phyloP scores from a whole-genome alignment of 1,139 yeast species.

The Suhomyces coccinellae region DNA sequence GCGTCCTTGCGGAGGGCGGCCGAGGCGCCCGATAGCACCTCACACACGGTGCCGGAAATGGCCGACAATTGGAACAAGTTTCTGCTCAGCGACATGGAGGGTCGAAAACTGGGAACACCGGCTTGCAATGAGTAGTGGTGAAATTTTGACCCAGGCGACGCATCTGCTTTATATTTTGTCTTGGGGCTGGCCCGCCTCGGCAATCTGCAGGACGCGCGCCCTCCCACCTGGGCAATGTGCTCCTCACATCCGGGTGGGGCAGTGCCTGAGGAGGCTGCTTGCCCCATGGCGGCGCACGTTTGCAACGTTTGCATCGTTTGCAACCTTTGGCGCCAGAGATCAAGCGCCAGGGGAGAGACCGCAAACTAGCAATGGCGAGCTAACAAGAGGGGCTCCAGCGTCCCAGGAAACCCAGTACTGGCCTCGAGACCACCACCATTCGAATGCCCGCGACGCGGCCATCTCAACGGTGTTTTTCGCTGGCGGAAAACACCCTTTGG shows the following conservation, averaged over 20 bases:
- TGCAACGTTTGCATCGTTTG: neutral
- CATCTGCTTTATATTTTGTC: conserved; percentile 3
- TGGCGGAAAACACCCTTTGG: neutral
- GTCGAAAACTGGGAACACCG: neutral
- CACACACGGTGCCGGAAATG: conserved; percentile 28
- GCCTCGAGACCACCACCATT: no score
- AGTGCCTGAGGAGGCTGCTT: neutral
- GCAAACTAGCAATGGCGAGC: no score
- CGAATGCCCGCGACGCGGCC: no score
- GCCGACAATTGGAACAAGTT: conserved; percentile 29
- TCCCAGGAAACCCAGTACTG: no score
- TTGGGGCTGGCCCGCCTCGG: conserved; percentile 10
- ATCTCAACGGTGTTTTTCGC: no score
- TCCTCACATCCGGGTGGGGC: neutral
- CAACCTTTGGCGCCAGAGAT: no score
- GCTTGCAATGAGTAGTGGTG: neutral
- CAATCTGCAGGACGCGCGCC: conserved; percentile 8
- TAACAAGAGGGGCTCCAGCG: no score
- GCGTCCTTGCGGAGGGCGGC: conserved; percentile 25
- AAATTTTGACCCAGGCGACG: conserved; percentile 2
- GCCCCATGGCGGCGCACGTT: neutral
- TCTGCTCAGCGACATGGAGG: conserved; percentile 15
- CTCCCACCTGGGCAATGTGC: neutral
- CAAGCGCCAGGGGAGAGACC: no score
- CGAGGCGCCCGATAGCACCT: conserved; percentile 26